Percentiles rank a stretch among this genome's conserved stretches.
Conservation (phyloP, 305 asterid genomes). For the Plantago coronopus region DNA sequence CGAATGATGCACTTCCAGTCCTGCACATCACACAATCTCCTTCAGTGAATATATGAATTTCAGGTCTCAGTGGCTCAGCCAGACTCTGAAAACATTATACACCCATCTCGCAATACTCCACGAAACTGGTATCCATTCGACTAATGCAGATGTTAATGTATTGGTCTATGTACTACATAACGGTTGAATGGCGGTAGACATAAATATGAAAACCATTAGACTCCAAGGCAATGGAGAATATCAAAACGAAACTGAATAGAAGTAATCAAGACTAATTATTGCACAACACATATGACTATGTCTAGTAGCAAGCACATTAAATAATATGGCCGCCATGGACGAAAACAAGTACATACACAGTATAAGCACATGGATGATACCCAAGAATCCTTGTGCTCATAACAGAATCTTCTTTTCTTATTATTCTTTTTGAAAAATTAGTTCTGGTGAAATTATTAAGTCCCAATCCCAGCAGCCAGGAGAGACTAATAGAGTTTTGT, state of each 20-base stretch:
- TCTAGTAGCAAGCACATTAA: background rate
- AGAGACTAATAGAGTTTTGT: too few species aligned
- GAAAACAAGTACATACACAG: too few species aligned
- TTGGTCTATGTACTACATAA: conserved; percentile 5
- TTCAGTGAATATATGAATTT: conserved; percentile 18
- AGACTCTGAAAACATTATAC: conserved; percentile 19
- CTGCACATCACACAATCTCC: conserved; percentile 37
- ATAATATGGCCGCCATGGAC: too few species aligned
- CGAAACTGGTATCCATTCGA: conserved; percentile 14
- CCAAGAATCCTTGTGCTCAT: too few species aligned
- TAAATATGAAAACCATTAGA: background rate
- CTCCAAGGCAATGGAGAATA: background rate
- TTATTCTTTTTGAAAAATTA: too few species aligned
- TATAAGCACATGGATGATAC: too few species aligned
- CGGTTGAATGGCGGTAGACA: background rate
- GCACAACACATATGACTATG: background rate
- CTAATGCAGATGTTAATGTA: conserved; percentile 6
- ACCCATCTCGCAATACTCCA: conserved; percentile 14
- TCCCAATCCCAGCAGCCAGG: too few species aligned
- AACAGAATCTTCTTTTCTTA: too few species aligned
- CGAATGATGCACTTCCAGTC: conserved; percentile 88
- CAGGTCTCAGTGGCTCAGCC: conserved; percentile 21
- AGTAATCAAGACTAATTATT: background rate
- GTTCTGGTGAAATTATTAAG: too few species aligned
- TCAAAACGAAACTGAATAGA: background rate